phyloP scores from a whole-genome alignment of 2,329 filamentous ascomycete genomes.

The Pezizomycotina sp. region DNA sequence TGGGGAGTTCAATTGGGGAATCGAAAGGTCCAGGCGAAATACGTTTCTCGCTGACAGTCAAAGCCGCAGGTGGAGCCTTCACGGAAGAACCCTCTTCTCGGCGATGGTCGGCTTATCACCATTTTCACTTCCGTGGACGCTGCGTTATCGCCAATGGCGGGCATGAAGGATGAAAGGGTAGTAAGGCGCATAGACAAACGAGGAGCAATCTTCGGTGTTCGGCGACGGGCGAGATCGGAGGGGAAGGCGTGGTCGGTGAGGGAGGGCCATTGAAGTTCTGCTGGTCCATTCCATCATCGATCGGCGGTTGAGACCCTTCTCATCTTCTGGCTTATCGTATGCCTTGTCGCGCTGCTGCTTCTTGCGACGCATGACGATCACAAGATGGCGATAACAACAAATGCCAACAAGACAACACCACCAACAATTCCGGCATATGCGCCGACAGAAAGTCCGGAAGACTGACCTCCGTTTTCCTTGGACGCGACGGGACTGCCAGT shows the following conservation, averaged over 20 bases:
- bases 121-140: constrained; percentile 33
- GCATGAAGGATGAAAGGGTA: constrained; percentile 22
- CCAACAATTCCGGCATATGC: constrained; percentile 58
- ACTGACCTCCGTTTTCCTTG: too few relatives aligned
- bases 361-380: constrained; percentile 57
- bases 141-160: constrained; percentile 19
- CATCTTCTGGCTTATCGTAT: constrained; percentile 40
- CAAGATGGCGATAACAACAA: constrained; percentile 49
- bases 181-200: constrained; percentile 30
- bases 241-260: constrained; percentile 27
- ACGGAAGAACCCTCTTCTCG: too few relatives aligned
- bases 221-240: constrained; percentile 28
- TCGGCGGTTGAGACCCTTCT: constrained; percentile 37
- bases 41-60: constrained; percentile 25
- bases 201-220: constrained; percentile 33
- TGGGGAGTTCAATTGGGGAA: constrained; percentile 16
- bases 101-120: constrained; percentile 37
- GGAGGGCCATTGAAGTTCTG: constrained; percentile 21
- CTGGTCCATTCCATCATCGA: constrained; percentile 13
- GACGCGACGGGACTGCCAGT: too few relatives aligned
- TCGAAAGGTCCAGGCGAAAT: constrained; percentile 27
- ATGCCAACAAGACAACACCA: constrained; percentile 56
- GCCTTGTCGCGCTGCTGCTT: constrained; percentile 43
- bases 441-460: constrained; percentile 14
- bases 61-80: constrained; percentile 24